These are phyloP conservation scores for Farysia itapuensis DNA, from an alignment of 1,284 basidiomycete genomes.

Conservation along the genomic window DNA sequence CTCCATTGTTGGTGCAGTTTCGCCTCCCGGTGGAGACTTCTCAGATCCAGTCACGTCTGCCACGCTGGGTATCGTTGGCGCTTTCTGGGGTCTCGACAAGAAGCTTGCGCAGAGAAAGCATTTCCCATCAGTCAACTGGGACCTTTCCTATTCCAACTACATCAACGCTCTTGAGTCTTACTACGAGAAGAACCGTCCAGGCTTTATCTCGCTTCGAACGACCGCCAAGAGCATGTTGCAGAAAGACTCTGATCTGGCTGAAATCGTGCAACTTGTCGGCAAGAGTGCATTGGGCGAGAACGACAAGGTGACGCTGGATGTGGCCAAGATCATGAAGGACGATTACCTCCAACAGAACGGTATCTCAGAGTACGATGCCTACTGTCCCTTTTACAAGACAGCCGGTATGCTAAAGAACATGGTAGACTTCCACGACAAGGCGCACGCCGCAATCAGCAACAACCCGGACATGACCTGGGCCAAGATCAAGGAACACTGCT, in stretches of 20 bases:
- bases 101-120: constrained; percentile 96
- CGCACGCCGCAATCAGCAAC: constrained; percentile 75
- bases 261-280: constrained; percentile 98
- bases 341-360: constrained; percentile 99
- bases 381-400: constrained; percentile 80
- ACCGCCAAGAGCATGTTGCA: constrained; percentile 95
- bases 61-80: constrained; percentile 97
- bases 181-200: constrained; percentile 83
- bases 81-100: constrained; percentile 78
- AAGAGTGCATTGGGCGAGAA: constrained; percentile 95
- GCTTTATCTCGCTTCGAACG: constrained; percentile 87
- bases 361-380: constrained; percentile 95
- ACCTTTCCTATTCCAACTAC: constrained; percentile 97
- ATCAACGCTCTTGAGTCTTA: constrained; percentile 90
- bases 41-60: constrained; percentile 97
- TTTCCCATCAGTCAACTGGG: constrained; percentile 99
- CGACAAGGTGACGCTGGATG: constrained; percentile 98
- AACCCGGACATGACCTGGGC: constrained; percentile 83
- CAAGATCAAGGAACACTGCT: constrained; percentile 83
- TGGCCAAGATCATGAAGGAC: constrained; percentile 89
- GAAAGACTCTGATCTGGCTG: constrained; percentile 96
- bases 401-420: constrained; percentile 94
- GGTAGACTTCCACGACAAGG: constrained; percentile 88
- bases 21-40: constrained; percentile 97
- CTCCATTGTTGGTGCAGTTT: constrained; percentile 97